Conservation (phyloP, 2,329 filamentous ascomycete species). For the Cladophialophora psammophila region DNA sequence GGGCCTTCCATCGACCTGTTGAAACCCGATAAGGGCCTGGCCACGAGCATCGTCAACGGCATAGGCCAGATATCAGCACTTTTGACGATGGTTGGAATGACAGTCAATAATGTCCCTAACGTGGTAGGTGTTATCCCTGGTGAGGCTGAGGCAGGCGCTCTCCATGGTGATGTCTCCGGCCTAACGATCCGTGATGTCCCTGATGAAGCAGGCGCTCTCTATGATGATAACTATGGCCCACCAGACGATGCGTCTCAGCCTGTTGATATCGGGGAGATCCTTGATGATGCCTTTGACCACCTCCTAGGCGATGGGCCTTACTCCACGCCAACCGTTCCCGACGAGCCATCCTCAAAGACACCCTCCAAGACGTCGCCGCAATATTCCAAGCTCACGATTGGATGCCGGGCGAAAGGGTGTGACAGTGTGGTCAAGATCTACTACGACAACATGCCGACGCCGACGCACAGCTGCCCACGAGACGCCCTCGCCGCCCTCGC, state of each 20-base stretch:
- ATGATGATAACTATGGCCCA: neutral
- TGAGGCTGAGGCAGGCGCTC: neutral
- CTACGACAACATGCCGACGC: conserved; percentile 9
- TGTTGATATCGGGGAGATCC: too few relatives aligned
- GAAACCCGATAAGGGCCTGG: neutral
- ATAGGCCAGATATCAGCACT: neutral
- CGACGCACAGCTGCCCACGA: conserved; percentile 16
- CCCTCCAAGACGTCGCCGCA: neutral
- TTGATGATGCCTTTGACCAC: neutral
- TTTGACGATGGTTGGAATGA: too few relatives aligned
- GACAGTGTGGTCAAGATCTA: conserved; percentile 4
- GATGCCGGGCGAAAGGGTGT: conserved; percentile 6
- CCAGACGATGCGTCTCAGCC: neutral
- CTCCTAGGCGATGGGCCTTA: neutral
- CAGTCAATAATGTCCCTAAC: too few relatives aligned
- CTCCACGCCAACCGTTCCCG: neutral
- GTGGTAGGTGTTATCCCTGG: neutral
- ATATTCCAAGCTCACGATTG: neutral
- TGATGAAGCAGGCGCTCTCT: neutral
- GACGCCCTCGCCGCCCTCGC: conserved; percentile 18
- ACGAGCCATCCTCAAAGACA: neutral
- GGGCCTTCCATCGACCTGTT: conserved; percentile 3
- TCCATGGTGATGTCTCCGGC: neutral
- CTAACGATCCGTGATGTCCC: neutral
- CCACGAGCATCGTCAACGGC: neutral